Conservation (phyloP, 1,284 basidiomycete genomes). For the Austroboletus novae-zelandiae region DNA sequence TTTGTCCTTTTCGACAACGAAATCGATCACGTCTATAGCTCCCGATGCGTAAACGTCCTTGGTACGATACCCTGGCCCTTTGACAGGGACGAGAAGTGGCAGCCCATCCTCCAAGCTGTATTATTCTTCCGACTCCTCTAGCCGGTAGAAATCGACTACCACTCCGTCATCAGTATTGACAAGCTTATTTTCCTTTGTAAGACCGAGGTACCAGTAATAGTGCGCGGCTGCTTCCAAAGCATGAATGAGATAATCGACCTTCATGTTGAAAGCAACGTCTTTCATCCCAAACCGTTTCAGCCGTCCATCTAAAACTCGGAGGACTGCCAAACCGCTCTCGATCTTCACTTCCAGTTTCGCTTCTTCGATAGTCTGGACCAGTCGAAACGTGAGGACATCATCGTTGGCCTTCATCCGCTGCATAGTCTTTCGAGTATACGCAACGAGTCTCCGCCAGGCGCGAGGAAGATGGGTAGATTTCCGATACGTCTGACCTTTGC, state of each 20-base stretch:
- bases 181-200: conserved; percentile 3
- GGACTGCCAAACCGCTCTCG: neutral
- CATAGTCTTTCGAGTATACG: conserved; percentile 1
- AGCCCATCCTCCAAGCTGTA: conserved; percentile 11
- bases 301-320: conserved; percentile 15
- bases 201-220: conserved; percentile 24
- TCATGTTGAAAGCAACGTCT: neutral
- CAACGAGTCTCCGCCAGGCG: neutral
- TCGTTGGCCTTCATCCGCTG: neutral
- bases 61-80: conserved; percentile 5
- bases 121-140: conserved; percentile 1
- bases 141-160: conserved; percentile 14
- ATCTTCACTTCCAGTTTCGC: conserved; percentile 13
- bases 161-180: neutral
- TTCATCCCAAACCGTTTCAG: conserved; percentile 10
- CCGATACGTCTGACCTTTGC: conserved; percentile 14
- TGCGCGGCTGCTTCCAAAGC: conserved; percentile 14
- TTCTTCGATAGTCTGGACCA: neutral
- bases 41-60: neutral
- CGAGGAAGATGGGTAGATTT: conserved; percentile 8
- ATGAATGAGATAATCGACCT: neutral
- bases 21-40: conserved; percentile 12
- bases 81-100: neutral
- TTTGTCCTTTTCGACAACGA: conserved; percentile 8
- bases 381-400: neutral